Evolutionary conservation across 805 yeast species (phyloP).

Genomic region (Lipomyces mesembrius): DNA sequence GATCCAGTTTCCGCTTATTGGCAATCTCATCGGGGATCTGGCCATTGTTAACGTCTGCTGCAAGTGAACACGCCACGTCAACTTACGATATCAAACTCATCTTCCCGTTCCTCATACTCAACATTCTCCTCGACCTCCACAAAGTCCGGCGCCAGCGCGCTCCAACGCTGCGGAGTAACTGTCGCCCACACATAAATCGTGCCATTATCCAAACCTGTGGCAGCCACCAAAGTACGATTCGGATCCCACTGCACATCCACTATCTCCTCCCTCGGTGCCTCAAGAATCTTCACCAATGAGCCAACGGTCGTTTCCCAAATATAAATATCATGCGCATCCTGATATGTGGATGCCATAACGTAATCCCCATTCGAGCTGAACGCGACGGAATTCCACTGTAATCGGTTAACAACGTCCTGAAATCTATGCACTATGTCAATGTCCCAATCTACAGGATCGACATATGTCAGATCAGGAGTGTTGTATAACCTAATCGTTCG

Average conservation of each 20-base stretch:
- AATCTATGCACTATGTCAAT: slow-evolving; percentile 77
- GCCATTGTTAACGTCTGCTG: slow-evolving; percentile 33
- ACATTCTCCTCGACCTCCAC: slow-evolving; percentile 92
- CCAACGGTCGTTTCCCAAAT: slow-evolving; percentile 93
- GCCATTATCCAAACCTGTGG: slow-evolving; percentile 86
- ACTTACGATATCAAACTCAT: slow-evolving; percentile 78
- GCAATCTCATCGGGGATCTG: slow-evolving; percentile 57
- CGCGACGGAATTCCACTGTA: slow-evolving; percentile 84
- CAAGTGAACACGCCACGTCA: not conserved
- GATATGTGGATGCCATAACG: slow-evolving; percentile 85
- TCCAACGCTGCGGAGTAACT: slow-evolving; percentile 88
- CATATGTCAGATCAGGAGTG: slow-evolving; percentile 41
- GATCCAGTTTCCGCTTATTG: slow-evolving; percentile 62
- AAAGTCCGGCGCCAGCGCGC: slow-evolving; percentile 94
- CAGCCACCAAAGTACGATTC: slow-evolving; percentile 70
- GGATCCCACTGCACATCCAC: slow-evolving; percentile 88
- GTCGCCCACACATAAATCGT: slow-evolving; percentile 81
- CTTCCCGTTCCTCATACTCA: slow-evolving; percentile 84
- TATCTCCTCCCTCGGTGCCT: slow-evolving; percentile 88
- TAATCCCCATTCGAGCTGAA: slow-evolving; percentile 80
- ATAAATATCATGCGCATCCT: slow-evolving; percentile 85
- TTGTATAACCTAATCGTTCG: slow-evolving; percentile 43
- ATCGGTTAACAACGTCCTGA: slow-evolving; percentile 84
- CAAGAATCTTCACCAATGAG: slow-evolving; percentile 82
- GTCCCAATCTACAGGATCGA: slow-evolving; percentile 51